Evolutionary conservation across 371 early-diverging fungal genomes (phyloP), one percentile per base, ranked within the genome.

Genomic region (Mortierella sp.): DNA sequence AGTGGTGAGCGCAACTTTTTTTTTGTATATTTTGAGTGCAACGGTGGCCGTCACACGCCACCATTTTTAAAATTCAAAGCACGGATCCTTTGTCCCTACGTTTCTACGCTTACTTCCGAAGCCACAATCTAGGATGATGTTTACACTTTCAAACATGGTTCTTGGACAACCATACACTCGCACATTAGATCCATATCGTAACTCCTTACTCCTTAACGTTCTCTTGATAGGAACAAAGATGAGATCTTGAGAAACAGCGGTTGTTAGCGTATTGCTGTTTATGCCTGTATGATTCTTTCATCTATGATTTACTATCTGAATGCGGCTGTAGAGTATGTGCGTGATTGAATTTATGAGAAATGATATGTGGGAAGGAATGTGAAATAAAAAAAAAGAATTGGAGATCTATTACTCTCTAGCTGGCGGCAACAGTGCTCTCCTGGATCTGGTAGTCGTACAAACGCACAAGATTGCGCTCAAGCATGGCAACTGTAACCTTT

Each of bases 401-500:
- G 5, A n/a, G 52, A 8, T 11, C 21, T 21, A 8, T n/a, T 52
- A 22, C 52, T 55, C 22, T 55, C 28, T 22, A 59, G 24, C 45
- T 41, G 47, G 72, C 72, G 13, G 52, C 40, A 11, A 64, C 40
- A 48, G 71, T 53, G 10, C 65, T 70, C 13, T 67, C 75, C 43
- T 81, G 75, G 19, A 32, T 38, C 57, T 81, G 81, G 59, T 95
- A 93, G 74, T 94, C 94, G 77, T 92, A 89, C 33, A 97, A 87
- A 52, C 97, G 89, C 52, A 97, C 86, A 63, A 98, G 87, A 78
- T 98, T 98, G 66, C 98, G 91, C 85, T 97, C 93, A 63, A 98
- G 88, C 99, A 98, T 98, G 16, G 96, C 94, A 7, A 98, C 96
- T 1, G 99, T 98, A 63, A 98, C 97, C 83, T 98, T 98, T 59